Base-by-base conservation (phyloP, 2,329 filamentous ascomycete species). In the Clathrospora elynae region DNA sequence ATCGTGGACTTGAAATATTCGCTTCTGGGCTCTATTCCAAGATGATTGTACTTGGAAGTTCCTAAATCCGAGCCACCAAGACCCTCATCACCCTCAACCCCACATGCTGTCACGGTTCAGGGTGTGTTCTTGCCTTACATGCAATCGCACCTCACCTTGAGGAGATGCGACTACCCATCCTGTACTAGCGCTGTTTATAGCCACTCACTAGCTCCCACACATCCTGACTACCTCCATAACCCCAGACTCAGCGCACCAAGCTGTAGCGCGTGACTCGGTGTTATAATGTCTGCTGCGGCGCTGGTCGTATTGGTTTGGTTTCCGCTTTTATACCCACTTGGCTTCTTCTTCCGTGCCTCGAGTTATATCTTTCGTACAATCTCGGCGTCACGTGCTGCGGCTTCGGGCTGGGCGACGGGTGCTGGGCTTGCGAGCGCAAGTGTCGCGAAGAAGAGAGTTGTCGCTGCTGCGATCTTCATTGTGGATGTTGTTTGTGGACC, bases 391-490 rank as follows among this genome's bases (percentile, higher is more conserved):
- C 54, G 57, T 17, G 48, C 38, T 8, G 39, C 18, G 23, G 56
- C 19, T 4, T 43, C 42, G 2, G 55, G 47, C 10, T 52, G 48
- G 11, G 55, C 47, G 23, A 41, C 18, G 1, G 62, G 61, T 23
- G 64, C 59, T 39, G 64, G 62, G 23, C 26, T 65, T 17, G 66
- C 57, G 32, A 63, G 47, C 3, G 59, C 55, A 40, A 65, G 50
- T 10, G 58, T 45, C 16, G 59, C 50, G 49, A 61, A 51, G 47
- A 66, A 38, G 22, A 66, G 35, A 9, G 55, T 43, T 29, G 57
- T 36, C 35, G 49, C 33, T 36, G 53, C 54, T 9, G 53, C 33
- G 50, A 64, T 34, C 46, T 55, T 67, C 64, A 68, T 69, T 22
- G 5, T 58, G 42, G 11, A 13, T 38, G 29, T 17, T 5, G 38